Conservation (phyloP, 768 basidiomycete genomes). For the Tremella fuciformis region DNA sequence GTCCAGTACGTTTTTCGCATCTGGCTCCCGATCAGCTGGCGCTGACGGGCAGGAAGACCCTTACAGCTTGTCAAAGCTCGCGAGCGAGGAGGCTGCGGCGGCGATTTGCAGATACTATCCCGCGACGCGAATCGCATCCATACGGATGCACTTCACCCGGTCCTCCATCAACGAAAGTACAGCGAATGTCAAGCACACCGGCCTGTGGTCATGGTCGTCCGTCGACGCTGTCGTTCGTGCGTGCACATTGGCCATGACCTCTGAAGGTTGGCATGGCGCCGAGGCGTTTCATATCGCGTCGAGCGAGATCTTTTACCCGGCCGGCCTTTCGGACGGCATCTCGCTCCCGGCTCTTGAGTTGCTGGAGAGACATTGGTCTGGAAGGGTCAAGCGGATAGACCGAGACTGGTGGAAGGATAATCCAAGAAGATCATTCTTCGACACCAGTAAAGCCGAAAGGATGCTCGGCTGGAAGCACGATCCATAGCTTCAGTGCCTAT, state of each 20-base stretch:
- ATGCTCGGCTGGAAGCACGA: constrained; percentile 9
- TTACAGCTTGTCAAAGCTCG: constrained; percentile 9
- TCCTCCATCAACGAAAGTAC: constrained; percentile 8
- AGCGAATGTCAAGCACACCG: constrained; percentile 11
- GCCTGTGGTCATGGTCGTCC: constrained; percentile 11
- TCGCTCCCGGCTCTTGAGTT: neutral
- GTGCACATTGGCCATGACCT: constrained; percentile 2
- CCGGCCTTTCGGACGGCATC: neutral
- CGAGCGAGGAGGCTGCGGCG: neutral
- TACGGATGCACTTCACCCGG: constrained; percentile 11
- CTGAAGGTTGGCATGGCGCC: constrained; percentile 10
- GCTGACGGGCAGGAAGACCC: constrained; percentile 1
- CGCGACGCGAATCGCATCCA: constrained; percentile 3
- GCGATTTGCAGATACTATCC: constrained; percentile 5
- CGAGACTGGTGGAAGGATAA: constrained; percentile 6
- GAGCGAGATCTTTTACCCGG: constrained; percentile 8
- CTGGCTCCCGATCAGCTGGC: no score
- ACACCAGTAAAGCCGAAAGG: constrained; percentile 10
- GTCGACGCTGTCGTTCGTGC: constrained; percentile 7
- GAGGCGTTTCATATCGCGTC: constrained; percentile 7
- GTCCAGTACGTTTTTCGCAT: constrained; percentile 7
- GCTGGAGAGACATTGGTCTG: neutral
- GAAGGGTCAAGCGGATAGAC: neutral
- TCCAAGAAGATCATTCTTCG: constrained; percentile 11
- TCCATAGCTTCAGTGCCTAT: neutral